Conservation (phyloP, 148 eudicot species). For the Cornus florida region DNA sequence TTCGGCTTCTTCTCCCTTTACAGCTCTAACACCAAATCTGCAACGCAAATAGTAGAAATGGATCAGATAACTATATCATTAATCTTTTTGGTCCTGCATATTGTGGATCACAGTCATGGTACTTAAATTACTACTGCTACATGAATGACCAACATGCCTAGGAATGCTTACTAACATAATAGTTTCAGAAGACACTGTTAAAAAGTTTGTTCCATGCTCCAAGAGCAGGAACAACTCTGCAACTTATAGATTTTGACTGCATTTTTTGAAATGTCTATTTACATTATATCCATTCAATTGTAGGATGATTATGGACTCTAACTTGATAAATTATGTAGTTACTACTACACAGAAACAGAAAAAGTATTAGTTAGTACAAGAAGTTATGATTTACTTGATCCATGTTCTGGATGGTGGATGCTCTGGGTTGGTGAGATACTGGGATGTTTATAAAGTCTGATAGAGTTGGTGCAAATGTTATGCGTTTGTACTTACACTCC, state of each 20-base stretch:
- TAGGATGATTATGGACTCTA: not conserved
- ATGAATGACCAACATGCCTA: not conserved
- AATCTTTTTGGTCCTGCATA: not conserved
- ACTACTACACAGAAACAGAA: not conserved
- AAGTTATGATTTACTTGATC: not conserved
- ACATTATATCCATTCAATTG: not conserved
- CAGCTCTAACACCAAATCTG: conserved; percentile 58
- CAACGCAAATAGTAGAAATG: conserved; percentile 18
- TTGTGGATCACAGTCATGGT: no score
- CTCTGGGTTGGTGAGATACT: not conserved
- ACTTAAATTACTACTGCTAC: no score
- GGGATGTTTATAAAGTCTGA: not conserved
- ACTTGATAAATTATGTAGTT: not conserved
- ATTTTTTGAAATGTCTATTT: no score
- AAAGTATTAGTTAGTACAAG: no score
- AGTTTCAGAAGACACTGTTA: not conserved
- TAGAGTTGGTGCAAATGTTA: not conserved
- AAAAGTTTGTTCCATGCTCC: not conserved
- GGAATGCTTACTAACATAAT: not conserved
- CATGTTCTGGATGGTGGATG: not conserved
- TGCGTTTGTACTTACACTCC: conserved; percentile 62
- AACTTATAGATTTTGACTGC: not conserved
- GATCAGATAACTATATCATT: not conserved
- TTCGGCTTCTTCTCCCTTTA: conserved; percentile 20
- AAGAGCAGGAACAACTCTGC: not conserved